A percentile compares a stretch with the other conserved stretches of the same genome.
These are phyloP conservation scores for Cryptococcus wingfieldii DNA, from an alignment of 1,284 basidiomycete species.

Conservation along the genomic window DNA sequence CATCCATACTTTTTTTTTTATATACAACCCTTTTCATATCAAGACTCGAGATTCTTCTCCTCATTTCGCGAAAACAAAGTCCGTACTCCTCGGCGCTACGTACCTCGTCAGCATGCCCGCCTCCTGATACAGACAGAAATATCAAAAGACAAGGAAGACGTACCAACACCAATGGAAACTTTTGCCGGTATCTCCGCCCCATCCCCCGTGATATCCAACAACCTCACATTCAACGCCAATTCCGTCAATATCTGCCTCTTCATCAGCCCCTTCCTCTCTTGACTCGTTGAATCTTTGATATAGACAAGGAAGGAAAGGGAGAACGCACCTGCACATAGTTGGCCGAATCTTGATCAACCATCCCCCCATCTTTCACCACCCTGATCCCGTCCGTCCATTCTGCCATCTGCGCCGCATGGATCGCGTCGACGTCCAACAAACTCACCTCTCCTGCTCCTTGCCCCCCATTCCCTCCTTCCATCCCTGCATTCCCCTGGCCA, in stretches of 20 bases:
- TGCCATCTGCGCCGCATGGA: constrained; percentile 77
- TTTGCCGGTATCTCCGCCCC: constrained; percentile 75
- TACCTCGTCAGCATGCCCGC: constrained; percentile 45
- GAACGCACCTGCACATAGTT: constrained; percentile 60
- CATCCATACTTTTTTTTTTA: no score
- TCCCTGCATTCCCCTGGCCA: no score
- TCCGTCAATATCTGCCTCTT: constrained; percentile 63
- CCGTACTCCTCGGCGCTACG: constrained; percentile 69
- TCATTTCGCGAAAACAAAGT: constrained; percentile 74
- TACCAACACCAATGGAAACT: constrained; percentile 27
- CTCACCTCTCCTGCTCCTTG: constrained; percentile 65
- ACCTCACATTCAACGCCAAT: constrained; percentile 87
- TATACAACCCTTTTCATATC: no score
- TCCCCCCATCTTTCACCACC: constrained; percentile 77
- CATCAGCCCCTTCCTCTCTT: neutral
- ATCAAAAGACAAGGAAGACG: constrained; percentile 1
- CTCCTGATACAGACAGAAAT: neutral
- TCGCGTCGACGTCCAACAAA: constrained; percentile 79
- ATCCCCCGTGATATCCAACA: constrained; percentile 85
- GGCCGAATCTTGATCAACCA: constrained; percentile 76
- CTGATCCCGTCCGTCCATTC: constrained; percentile 97
- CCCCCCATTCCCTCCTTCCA: constrained; percentile 1
- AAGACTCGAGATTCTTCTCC: no score
- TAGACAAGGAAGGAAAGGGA: constrained; percentile 18
- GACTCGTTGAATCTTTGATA: constrained; percentile 21